A percentile compares a stretch with the other conserved stretches of the same genome.
These are phyloP conservation scores for Yamadazyma sp. DNA, from an alignment of 1,139 yeast genomes.

Conservation along the genomic window DNA sequence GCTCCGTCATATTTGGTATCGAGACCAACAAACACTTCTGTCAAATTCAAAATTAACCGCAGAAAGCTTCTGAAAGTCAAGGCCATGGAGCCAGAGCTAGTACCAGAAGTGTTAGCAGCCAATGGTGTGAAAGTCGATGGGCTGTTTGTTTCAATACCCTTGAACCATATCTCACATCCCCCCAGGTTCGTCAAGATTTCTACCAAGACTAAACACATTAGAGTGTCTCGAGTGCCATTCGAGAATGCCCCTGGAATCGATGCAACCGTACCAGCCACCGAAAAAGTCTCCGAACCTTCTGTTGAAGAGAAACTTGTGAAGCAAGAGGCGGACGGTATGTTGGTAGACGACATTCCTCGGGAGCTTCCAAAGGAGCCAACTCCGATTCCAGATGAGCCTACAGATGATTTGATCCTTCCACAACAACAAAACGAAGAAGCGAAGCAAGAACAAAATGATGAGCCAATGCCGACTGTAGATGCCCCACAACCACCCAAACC, in stretches of 20 bases:
- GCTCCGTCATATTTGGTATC: neutral
- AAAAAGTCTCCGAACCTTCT: too few relatives aligned
- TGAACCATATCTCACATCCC: conserved; percentile 2
- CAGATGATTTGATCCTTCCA: too few relatives aligned
- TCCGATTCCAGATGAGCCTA: too few relatives aligned
- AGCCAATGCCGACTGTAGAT: neutral
- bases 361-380: too few relatives aligned
- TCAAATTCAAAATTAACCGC: conserved; percentile 9
- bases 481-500: conserved; percentile 3
- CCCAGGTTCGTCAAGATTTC: conserved; percentile 29
- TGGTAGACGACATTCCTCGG: too few relatives aligned
- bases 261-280: too few relatives aligned
- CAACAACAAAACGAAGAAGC: conserved; percentile 1
- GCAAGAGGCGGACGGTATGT: neutral
- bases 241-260: conserved; percentile 1
- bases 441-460: conserved; percentile 1
- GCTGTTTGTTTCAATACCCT: conserved; percentile 10
- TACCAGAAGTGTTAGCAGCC: neutral
- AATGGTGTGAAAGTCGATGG: conserved; percentile 17
- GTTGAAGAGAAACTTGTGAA: neutral
- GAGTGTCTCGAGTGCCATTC: conserved; percentile 6
- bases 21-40: conserved; percentile 1
- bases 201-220: conserved; percentile 17
- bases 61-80: conserved; percentile 3
- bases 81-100: neutral